Base-by-base conservation (phyloP, 768 basidiomycete species). In the Coprinopsis sp. region DNA sequence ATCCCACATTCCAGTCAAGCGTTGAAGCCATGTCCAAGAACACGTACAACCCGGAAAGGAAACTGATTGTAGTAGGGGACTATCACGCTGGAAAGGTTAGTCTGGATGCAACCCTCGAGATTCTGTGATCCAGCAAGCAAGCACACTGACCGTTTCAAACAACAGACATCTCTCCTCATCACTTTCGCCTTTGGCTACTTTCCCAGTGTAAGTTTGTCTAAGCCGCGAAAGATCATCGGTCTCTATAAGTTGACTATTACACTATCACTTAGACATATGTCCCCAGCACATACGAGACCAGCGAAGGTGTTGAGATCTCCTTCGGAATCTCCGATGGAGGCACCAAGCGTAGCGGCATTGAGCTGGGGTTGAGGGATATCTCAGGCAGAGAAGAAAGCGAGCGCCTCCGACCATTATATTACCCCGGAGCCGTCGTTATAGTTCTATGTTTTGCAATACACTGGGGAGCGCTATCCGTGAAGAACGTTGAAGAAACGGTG, bases 401-500 rank as follows among this genome's bases (percentile, higher is more conserved):
- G 69, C 90, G 94, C 59, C 90, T 99, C 56, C 82, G 95, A 52
- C 96, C 95, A 51, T 81, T 99, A 63, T 90, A 87, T 58, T 99
- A 99, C 72, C 94, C 95, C 47, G 95, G 97, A 72, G 94, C 92
- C 16, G 93, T 98, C 65, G 94, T 99, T 67, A 97, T 99, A 73
- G 81, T 98, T 57, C 96, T 99, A 69, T 97, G 95, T 67, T 99
- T 96, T 67, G 93, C 96, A 31, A 84, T 98, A 56, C 95, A 99
- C 76, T 93, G 89, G 43, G 94, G 94, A 25, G 94, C 97, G 67
- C 97, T 94, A 39, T 76, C 98, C 54, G 95, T n/a, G n/a, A n/a
- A 96, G 71, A 99, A 99, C 81, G 95, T 99, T 23, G 93, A 96
- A 76, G 95, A 99, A 76, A 98, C 98, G 89, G 96, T 89, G 33